These are phyloP conservation scores for Rhipidocladum racemiflorum DNA, from an alignment of 176 grass and related monocot species.

Conservation along the genomic window DNA sequence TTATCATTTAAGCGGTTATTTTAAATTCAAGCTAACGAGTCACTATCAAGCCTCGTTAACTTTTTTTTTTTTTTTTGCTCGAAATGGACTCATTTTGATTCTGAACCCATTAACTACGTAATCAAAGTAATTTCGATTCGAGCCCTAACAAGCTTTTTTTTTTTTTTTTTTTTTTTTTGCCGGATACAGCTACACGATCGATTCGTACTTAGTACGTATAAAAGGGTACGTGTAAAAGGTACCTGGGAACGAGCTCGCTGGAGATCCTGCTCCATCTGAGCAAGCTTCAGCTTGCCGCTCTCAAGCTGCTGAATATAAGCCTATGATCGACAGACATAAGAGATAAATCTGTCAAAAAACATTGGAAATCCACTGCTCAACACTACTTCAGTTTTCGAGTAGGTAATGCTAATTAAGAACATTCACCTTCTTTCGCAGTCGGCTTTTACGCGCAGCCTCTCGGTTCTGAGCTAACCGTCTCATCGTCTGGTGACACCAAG, in stretches of 20 bases:
- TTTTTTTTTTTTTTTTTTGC: too few relatives aligned
- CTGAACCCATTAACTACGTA: too few relatives aligned
- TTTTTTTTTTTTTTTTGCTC: too few relatives aligned
- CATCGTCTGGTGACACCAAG: slow-evolving; percentile 39
- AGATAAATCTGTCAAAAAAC: neutral
- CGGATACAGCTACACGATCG: neutral
- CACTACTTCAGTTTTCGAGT: neutral
- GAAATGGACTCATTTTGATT: too few relatives aligned
- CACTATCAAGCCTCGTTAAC: too few relatives aligned
- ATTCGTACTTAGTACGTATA: neutral
- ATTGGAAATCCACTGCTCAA: neutral
- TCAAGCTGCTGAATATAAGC: slow-evolving; percentile 80
- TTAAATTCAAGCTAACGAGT: too few relatives aligned
- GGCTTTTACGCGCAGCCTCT: slow-evolving; percentile 88
- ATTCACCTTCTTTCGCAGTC: slow-evolving; percentile 79
- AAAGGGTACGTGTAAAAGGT: neutral
- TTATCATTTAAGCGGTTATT: too few relatives aligned
- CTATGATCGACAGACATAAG: neutral
- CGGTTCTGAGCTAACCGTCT: slow-evolving; percentile 89
- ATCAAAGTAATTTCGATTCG: too few relatives aligned
- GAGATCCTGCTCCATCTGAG: slow-evolving; percentile 83
- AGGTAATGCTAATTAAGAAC: neutral
- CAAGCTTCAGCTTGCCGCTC: slow-evolving; percentile 66
- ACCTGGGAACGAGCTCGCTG: slow-evolving; percentile 77
- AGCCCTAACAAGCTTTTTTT: too few relatives aligned